Conservation (phyloP, 768 basidiomycete genomes). For the Calocybe cyanea region DNA sequence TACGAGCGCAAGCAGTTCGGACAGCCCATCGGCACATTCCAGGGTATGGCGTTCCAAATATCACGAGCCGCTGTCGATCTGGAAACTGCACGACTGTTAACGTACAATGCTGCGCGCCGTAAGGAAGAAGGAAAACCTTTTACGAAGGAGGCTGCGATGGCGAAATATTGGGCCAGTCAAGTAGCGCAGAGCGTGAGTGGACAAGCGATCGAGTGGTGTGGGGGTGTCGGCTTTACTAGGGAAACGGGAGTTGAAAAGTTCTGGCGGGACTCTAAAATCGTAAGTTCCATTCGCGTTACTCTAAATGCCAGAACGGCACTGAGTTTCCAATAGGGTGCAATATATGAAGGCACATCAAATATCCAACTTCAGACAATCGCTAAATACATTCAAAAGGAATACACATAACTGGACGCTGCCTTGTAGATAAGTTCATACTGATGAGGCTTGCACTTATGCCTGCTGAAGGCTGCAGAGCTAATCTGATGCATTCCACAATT, state of each 20-base stretch:
- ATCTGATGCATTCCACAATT: too few relatives aligned
- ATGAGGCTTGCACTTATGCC: too few relatives aligned
- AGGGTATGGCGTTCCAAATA: slow-evolving; percentile 94
- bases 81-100: slow-evolving; percentile 84
- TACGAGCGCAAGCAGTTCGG: slow-evolving; percentile 95
- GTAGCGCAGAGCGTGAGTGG: slow-evolving; percentile 89
- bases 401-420: slow-evolving; percentile 41
- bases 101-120: slow-evolving; percentile 93
- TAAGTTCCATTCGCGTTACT: slow-evolving; percentile 33
- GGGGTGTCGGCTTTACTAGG: slow-evolving; percentile 87
- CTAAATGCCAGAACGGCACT: slow-evolving; percentile 2
- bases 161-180: slow-evolving; percentile 88
- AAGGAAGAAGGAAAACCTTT: slow-evolving; percentile 89
- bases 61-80: slow-evolving; percentile 88
- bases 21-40: slow-evolving; percentile 89
- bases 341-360: slow-evolving; percentile 96
- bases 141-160: slow-evolving; percentile 96
- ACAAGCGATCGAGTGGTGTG: slow-evolving; percentile 93
- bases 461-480: too few relatives aligned
- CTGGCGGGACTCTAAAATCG: slow-evolving; percentile 96
- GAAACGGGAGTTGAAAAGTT: slow-evolving; percentile 96
- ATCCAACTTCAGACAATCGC: slow-evolving; percentile 97
- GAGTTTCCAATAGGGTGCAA: slow-evolving; percentile 62
- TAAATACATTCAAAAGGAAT: slow-evolving; percentile 83
- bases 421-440: too few relatives aligned